phyloP scores from a whole-genome alignment of 208 protist species.

The Leptomonas seymouri region DNA sequence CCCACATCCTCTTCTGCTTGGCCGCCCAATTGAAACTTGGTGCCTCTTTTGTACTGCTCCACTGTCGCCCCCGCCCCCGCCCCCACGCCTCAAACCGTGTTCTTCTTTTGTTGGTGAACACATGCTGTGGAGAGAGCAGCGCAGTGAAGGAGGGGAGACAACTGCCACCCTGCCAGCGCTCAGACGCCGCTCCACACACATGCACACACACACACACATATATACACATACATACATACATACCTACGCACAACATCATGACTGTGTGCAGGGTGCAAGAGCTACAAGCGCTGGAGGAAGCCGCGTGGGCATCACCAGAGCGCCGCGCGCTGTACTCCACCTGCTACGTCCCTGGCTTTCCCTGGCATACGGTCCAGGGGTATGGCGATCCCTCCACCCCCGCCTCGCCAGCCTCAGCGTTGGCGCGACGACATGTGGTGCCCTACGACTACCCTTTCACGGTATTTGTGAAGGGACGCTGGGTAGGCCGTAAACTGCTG shows the following conservation, averaged over 20 bases:
- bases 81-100: neutral
- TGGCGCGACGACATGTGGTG: constrained; percentile 69
- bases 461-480: constrained; percentile 93
- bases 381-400: neutral
- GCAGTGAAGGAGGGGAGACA: no score
- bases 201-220: no score
- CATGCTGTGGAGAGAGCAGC: no score
- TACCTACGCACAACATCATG: neutral
- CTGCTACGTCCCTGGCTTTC: constrained; percentile 66
- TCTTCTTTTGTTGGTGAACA: no score
- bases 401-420: neutral
- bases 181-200: no score
- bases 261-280: constrained; percentile 1
- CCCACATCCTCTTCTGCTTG: no score
- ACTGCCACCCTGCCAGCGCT: no score
- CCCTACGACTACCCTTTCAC: constrained; percentile 93
- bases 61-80: neutral
- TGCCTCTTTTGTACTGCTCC: no score
- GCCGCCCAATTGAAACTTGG: no score
- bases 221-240: no score
- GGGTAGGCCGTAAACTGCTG: constrained; percentile 86
- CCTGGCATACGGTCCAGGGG: constrained; percentile 63
- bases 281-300: constrained; percentile 53
- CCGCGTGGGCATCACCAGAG: constrained; percentile 44
- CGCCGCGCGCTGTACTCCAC: constrained; percentile 64